Percentiles rank a stretch among this genome's conserved stretches.
phyloP scores from a whole-genome alignment of 352 stramenopile species.

The Pythium plurisporium region DNA sequence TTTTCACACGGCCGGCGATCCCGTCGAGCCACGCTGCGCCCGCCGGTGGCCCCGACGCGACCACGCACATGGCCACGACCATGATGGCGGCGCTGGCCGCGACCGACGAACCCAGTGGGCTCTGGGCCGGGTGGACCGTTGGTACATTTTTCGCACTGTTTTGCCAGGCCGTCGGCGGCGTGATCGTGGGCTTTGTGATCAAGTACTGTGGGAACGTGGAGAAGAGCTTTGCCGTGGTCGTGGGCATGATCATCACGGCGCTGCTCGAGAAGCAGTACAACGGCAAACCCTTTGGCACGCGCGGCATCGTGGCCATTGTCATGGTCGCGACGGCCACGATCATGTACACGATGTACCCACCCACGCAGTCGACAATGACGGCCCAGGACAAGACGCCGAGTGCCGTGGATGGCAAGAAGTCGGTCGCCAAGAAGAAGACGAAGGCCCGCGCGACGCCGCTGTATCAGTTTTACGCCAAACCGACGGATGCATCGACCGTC shows the following conservation, averaged over 20 bases:
- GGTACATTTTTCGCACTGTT: constrained; percentile 62
- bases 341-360: constrained; percentile 72
- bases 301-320: constrained; percentile 49
- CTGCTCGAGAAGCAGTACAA: constrained; percentile 65
- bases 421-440: neutral
- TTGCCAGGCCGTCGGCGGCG: constrained; percentile 62
- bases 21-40: neutral
- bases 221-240: constrained; percentile 79
- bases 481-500: constrained; percentile 13
- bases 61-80: constrained; percentile 3
- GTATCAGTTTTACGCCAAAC: constrained; percentile 6
- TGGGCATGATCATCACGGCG: constrained; percentile 77
- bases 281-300: constrained; percentile 58
- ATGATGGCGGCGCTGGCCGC: neutral
- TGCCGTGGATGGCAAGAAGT: neutral
- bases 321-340: constrained; percentile 59
- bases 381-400: neutral
- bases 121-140: constrained; percentile 73
- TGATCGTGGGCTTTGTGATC: constrained; percentile 81
- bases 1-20: constrained; percentile 16
- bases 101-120: constrained; percentile 6
- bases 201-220: constrained; percentile 83
- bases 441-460: neutral
- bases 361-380: constrained; percentile 13
- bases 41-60: too few relatives aligned